Evolutionary conservation across 805 yeast genomes (phyloP).

Genomic region (Diddensiella transvaalensis): DNA sequence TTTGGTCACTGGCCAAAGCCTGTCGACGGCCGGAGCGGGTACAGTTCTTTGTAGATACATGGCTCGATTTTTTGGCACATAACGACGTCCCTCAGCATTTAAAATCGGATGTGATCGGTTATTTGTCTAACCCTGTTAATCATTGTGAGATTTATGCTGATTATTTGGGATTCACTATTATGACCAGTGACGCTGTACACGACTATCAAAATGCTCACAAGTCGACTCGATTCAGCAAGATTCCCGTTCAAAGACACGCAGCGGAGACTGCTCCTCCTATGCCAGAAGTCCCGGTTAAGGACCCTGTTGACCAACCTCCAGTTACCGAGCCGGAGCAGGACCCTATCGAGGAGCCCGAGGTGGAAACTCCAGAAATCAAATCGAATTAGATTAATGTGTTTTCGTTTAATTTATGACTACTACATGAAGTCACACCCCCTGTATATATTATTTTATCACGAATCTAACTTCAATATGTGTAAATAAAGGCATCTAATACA

Average conservation of each 20-base stretch:
- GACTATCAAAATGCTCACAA: too few relatives aligned
- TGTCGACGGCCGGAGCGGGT: conserved; percentile 15
- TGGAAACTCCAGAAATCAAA: background rate
- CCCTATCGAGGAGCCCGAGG: background rate
- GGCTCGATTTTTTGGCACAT: conserved; percentile 6
- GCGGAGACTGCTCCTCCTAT: too few relatives aligned
- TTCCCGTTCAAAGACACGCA: too few relatives aligned
- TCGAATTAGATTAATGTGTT: background rate
- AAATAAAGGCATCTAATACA: too few relatives aligned
- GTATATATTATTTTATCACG: background rate
- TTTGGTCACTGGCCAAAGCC: conserved; percentile 23
- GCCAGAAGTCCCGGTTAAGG: too few relatives aligned
- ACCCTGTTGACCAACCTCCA: background rate
- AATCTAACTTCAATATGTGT: too few relatives aligned
- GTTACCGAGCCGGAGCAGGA: background rate
- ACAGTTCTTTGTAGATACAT: conserved; percentile 9
- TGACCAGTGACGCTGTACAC: background rate
- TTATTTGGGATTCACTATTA: background rate
- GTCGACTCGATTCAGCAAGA: too few relatives aligned
- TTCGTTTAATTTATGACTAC: background rate
- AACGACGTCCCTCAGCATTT: background rate
- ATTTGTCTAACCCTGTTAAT: conserved; percentile 1
- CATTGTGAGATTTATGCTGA: background rate
- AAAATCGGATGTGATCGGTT: background rate
- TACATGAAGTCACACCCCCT: background rate